These are phyloP conservation scores for Austroboletus novae-zelandiae DNA, from an alignment of 1,284 basidiomycete genomes.

Conservation along the genomic window DNA sequence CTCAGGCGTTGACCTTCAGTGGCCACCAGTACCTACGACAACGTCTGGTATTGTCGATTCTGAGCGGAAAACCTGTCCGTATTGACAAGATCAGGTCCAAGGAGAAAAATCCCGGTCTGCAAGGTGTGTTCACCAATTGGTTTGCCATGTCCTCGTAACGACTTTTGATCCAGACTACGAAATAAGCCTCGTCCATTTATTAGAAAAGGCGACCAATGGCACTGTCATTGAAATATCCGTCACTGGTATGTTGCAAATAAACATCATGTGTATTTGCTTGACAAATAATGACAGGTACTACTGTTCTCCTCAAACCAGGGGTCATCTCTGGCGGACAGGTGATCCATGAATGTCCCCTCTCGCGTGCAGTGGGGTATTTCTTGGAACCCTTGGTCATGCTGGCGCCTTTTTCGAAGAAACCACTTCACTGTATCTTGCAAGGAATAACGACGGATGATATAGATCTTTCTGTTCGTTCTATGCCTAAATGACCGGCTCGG, in stretches of 20 bases:
- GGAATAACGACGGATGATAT: constrained; percentile 91
- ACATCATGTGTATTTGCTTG: constrained; percentile 1
- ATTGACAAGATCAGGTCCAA: constrained; percentile 90
- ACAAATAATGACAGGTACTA: constrained; percentile 62
- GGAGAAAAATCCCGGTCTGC: constrained; percentile 91
- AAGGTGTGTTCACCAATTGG: constrained; percentile 49
- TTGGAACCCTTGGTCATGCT: constrained; percentile 89
- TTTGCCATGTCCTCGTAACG: not conserved
- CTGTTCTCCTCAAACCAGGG: constrained; percentile 89
- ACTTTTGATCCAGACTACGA: constrained; percentile 71
- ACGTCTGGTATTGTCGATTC: constrained; percentile 82
- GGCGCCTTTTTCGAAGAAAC: constrained; percentile 91
- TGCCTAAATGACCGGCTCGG: not conserved
- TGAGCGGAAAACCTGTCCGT: constrained; percentile 84
- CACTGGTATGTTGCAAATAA: constrained; percentile 59
- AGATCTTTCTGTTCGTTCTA: constrained; percentile 75
- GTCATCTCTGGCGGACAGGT: constrained; percentile 84
- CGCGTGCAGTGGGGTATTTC: constrained; percentile 91
- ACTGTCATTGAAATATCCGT: constrained; percentile 95
- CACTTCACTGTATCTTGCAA: constrained; percentile 76
- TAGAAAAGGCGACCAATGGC: constrained; percentile 95
- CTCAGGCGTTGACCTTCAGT: constrained; percentile 56
- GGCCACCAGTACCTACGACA: constrained; percentile 85
- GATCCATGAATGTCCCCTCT: constrained; percentile 85
- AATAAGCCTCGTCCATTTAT: constrained; percentile 82